Percentiles rank a stretch among this genome's conserved stretches.
These are phyloP conservation scores for Ulmus americana DNA, from an alignment of 331 rosid genomes.

Conservation along the genomic window DNA sequence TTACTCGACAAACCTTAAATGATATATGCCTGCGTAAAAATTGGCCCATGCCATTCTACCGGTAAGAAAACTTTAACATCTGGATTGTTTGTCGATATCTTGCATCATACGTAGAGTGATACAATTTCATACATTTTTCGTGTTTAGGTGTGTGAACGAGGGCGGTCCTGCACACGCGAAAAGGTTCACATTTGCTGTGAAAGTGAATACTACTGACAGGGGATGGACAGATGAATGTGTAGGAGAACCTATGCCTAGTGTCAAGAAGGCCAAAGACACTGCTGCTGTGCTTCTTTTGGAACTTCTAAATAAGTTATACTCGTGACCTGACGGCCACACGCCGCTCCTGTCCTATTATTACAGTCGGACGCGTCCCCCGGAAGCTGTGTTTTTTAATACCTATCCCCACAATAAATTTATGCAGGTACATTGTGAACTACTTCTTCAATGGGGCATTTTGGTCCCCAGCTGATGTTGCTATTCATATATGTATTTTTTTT, in stretches of 20 bases:
- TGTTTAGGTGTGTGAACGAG: conserved; percentile 78
- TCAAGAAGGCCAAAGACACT: conserved; percentile 94
- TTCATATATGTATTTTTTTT: too few species aligned
- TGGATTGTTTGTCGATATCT: not conserved
- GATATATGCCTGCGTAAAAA: conserved; percentile 88
- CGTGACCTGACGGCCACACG: conserved; percentile 25
- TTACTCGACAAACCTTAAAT: conserved; percentile 84
- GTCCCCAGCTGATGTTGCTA: too few species aligned
- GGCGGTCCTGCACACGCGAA: conserved; percentile 99
- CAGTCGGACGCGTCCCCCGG: not conserved
- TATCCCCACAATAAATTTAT: too few species aligned
- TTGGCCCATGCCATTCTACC: conserved; percentile 93
- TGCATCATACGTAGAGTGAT: not conserved
- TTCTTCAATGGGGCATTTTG: too few species aligned
- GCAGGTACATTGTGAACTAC: too few species aligned
- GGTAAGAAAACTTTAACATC: conserved; percentile 37
- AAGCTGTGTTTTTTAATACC: too few species aligned
- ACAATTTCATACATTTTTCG: not conserved
- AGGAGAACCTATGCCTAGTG: conserved; percentile 99
- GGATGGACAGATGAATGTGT: conserved; percentile 95
- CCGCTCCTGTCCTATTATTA: not conserved
- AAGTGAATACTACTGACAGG: conserved; percentile 75
- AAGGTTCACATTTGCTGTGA: conserved; percentile 86
- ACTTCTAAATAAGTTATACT: conserved; percentile 61
- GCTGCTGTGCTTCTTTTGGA: conserved; percentile 96